A percentile compares a stretch with the other conserved stretches of the same genome.
Conservation (phyloP, 495 filamentous ascomycete species). For the Xylaria telfairii region DNA sequence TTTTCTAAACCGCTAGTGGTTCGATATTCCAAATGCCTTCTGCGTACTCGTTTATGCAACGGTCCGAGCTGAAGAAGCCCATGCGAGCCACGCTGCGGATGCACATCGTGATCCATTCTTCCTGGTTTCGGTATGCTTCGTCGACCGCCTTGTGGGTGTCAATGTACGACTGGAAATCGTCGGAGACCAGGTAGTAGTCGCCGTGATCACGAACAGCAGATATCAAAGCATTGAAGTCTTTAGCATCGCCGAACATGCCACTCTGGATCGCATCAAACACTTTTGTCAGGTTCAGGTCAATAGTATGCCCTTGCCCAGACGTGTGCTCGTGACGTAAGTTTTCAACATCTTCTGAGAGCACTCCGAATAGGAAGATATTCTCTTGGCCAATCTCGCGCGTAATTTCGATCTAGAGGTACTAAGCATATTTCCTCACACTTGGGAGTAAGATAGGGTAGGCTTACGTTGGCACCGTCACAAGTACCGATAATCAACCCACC, state of each 20-base stretch:
- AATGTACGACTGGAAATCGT: constrained; percentile 94
- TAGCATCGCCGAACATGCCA: constrained; percentile 77
- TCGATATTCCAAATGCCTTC: constrained; percentile 97
- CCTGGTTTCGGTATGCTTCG: constrained; percentile 86
- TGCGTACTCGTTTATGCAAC: constrained; percentile 98
- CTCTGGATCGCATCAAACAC: constrained; percentile 85
- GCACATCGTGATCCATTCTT: constrained; percentile 87
- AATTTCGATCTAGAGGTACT: constrained; percentile 79
- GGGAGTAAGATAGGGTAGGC: constrained; percentile 34
- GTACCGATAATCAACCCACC: constrained; percentile 97
- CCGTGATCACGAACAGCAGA: constrained; percentile 87
- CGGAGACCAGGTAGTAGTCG: constrained; percentile 96
- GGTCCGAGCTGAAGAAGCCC: constrained; percentile 96
- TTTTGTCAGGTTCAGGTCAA: constrained; percentile 75
- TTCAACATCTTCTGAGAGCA: constrained; percentile 95
- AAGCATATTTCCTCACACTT: not conserved
- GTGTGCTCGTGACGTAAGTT: constrained; percentile 90
- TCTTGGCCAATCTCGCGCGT: constrained; percentile 94
- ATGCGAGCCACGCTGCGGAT: constrained; percentile 88
- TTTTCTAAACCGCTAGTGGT: constrained; percentile 58
- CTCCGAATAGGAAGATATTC: constrained; percentile 99
- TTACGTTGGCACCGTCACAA: constrained; percentile 95
- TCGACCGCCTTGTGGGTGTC: constrained; percentile 90
- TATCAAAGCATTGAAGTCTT: constrained; percentile 78
- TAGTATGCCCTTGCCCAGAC: constrained; percentile 72